phyloP scores from a whole-genome alignment of 2,329 filamentous ascomycete genomes.

The Diplodia corticola region DNA sequence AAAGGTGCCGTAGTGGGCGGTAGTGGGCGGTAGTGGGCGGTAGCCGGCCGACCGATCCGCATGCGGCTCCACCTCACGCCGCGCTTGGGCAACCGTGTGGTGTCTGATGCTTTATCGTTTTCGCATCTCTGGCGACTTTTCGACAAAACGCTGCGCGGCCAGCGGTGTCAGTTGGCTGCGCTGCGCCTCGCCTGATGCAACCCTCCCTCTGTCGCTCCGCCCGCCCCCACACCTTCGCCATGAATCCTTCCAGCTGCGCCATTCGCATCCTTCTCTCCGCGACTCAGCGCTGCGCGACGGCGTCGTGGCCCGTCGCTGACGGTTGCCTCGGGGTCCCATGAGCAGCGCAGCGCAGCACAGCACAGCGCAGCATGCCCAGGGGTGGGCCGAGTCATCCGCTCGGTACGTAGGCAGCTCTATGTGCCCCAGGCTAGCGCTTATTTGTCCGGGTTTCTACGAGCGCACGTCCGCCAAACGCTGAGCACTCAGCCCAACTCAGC shows the following conservation, averaged over 20 bases:
- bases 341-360: background rate
- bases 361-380: too few species aligned
- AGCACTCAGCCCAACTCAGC: slow-evolving; percentile 16
- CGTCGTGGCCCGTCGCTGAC: background rate
- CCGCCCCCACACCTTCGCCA: slow-evolving; percentile 2
- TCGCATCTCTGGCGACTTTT: background rate
- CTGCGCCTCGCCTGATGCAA: slow-evolving; percentile 6
- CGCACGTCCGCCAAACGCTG: slow-evolving; percentile 5
- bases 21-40: background rate
- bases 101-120: background rate
- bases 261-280: background rate
- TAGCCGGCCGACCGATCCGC: slow-evolving; percentile 6
- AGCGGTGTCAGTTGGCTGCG: background rate
- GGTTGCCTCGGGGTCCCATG: background rate
- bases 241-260: background rate
- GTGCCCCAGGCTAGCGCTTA: slow-evolving; percentile 3
- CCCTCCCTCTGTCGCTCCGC: background rate
- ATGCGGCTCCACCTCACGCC: slow-evolving; percentile 2
- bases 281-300: background rate
- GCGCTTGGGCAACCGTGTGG: slow-evolving; percentile 1
- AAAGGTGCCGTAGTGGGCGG: background rate
- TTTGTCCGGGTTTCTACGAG: background rate
- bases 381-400: slow-evolving; percentile 5
- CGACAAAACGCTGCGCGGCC: background rate
- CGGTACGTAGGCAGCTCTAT: slow-evolving; percentile 4